Conservation (phyloP, 257 asterid genomes). For the Mentha longifolia region DNA sequence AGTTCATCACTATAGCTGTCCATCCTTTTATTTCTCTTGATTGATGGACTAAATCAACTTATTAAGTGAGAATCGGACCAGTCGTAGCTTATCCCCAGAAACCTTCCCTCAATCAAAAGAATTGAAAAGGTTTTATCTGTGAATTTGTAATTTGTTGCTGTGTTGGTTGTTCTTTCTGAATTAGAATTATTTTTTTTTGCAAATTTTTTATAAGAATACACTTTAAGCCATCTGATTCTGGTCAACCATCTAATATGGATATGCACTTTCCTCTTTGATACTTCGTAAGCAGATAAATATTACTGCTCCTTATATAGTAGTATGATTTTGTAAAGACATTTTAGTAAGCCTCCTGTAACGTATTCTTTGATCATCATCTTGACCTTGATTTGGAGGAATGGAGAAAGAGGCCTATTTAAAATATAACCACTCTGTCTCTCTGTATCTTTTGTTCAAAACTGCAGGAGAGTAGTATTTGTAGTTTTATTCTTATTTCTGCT, state of each 20-base stretch:
- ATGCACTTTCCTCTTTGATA: neutral
- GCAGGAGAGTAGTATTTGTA: neutral
- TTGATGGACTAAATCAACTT: too few relatives aligned
- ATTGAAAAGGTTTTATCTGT: neutral
- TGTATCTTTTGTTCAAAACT: neutral
- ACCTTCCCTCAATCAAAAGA: neutral
- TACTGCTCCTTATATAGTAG: too few relatives aligned
- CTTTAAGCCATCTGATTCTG: neutral
- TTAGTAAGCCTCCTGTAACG: neutral
- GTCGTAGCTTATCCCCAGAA: neutral
- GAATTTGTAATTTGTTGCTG: neutral
- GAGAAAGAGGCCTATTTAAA: constrained; percentile 6
- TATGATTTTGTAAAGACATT: constrained; percentile 12
- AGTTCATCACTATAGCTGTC: too few relatives aligned
- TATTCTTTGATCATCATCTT: neutral
- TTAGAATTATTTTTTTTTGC: neutral
- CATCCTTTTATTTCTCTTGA: too few relatives aligned
- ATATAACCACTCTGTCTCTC: neutral
- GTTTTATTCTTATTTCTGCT: neutral
- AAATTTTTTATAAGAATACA: neutral
- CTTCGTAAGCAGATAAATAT: neutral
- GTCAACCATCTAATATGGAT: neutral
- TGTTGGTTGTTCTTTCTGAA: constrained; percentile 1
- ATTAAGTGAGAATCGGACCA: neutral
- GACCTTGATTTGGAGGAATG: neutral